phyloP scores from a whole-genome alignment of 257 asterid genomes.

The Cynanchum wilfordii region DNA sequence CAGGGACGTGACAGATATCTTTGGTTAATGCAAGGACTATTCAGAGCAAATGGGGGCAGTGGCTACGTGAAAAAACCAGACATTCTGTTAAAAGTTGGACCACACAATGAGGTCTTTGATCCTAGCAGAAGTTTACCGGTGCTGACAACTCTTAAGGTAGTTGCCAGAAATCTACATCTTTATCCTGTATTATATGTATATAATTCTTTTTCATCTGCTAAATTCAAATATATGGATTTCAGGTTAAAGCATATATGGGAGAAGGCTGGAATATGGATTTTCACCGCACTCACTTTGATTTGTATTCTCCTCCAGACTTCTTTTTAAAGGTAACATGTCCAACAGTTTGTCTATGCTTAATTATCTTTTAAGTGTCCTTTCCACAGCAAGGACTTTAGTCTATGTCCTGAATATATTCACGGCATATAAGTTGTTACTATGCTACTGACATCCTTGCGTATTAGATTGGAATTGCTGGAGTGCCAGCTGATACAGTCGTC shows the following conservation, averaged over 20 bases:
- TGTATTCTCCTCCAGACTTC: conserved; percentile 79
- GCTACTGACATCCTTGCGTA: not conserved
- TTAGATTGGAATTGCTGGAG: conserved; percentile 82
- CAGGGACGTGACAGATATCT: conserved; percentile 67
- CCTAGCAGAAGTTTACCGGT: conserved; percentile 46
- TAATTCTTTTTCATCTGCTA: not conserved
- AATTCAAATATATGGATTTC: conserved; percentile 1
- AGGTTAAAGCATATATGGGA: conserved; percentile 75
- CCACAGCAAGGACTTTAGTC: not conserved
- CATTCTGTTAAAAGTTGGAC: conserved; percentile 35
- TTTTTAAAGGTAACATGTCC: conserved; percentile 51
- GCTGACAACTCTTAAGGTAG: conserved; percentile 52
- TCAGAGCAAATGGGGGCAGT: conserved; percentile 77
- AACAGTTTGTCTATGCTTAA: not conserved
- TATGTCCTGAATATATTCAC: not conserved
- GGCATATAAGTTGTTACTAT: not conserved
- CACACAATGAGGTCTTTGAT: conserved; percentile 44
- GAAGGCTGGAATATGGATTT: conserved; percentile 78
- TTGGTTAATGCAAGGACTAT: conserved; percentile 86
- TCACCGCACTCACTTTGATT: conserved; percentile 59
- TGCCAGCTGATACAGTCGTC: conserved; percentile 45
- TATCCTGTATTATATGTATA: not conserved
- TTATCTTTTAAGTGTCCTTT: not conserved
- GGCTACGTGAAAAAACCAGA: conserved; percentile 81
- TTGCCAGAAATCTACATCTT: not conserved